phyloP scores from a whole-genome alignment of 2,329 filamentous ascomycete genomes.

The Dothiorella sarmentorum region DNA sequence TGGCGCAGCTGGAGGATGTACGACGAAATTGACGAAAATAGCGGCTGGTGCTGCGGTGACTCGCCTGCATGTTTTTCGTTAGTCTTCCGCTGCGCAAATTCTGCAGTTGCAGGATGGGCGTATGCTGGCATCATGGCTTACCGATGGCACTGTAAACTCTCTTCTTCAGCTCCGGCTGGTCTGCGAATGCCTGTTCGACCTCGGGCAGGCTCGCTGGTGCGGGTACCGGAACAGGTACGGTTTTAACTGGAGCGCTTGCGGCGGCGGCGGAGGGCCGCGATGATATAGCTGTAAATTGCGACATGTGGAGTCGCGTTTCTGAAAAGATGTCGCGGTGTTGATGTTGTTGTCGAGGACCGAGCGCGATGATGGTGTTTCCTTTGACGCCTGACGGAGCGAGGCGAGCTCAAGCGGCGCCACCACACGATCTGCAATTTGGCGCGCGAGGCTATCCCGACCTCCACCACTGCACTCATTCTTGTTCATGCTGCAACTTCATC shows the following conservation, averaged over 20 bases:
- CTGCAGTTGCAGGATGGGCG: neutral
- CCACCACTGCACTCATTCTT: neutral
- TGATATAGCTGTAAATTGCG: constrained; percentile 11
- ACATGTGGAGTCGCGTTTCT: neutral
- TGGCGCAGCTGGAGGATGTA: constrained; percentile 16
- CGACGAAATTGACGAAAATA: constrained; percentile 19
- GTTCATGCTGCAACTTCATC: neutral
- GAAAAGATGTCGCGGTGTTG: neutral
- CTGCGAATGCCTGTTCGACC: constrained; percentile 28
- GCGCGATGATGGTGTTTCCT: neutral
- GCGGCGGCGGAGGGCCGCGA: constrained; percentile 9
- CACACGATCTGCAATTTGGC: constrained; percentile 16
- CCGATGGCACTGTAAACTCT: constrained; percentile 37
- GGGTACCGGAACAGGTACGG: neutral
- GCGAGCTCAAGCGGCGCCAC: constrained; percentile 9
- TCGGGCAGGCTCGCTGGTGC: constrained; percentile 1
- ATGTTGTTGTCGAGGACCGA: neutral
- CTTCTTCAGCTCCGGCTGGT: constrained; percentile 35
- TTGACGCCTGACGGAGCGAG: constrained; percentile 7
- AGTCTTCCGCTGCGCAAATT: neutral
- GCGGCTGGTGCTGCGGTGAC: constrained; percentile 11
- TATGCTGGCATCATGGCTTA: constrained; percentile 19
- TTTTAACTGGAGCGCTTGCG: neutral
- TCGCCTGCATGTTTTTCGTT: neutral
- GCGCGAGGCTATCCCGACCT: constrained; percentile 13